Evolutionary conservation across 2,329 filamentous ascomycete species (phyloP).

Genomic region (Talaromyces sp.): DNA sequence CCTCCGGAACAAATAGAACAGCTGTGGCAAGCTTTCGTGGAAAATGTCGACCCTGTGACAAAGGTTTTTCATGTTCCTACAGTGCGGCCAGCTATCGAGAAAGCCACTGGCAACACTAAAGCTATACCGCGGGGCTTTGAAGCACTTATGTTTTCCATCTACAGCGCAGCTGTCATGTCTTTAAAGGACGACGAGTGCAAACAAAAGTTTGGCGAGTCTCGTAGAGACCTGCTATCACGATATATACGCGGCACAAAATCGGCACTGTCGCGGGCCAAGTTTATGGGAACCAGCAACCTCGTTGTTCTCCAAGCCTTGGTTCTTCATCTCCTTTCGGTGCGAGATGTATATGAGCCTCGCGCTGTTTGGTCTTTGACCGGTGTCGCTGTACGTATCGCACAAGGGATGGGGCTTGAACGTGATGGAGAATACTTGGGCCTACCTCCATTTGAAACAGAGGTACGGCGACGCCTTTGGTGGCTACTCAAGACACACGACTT

Average conservation of each 20-base stretch:
- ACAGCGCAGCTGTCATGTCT: not conserved
- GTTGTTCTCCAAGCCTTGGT: constrained; percentile 3
- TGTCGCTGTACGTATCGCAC: constrained; percentile 22
- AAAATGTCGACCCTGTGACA: constrained; percentile 35
- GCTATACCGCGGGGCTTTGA: not conserved
- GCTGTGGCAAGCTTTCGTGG: constrained; percentile 55
- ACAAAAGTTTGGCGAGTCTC: not conserved
- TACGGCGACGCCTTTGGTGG: constrained; percentile 50
- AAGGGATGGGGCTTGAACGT: constrained; percentile 46
- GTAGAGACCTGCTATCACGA: not conserved
- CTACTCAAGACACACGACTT: constrained; percentile 45
- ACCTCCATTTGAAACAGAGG: constrained; percentile 46
- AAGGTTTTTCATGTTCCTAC: constrained; percentile 4
- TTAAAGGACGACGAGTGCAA: not conserved
- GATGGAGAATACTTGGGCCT: constrained; percentile 46
- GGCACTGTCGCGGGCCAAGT: constrained; percentile 5
- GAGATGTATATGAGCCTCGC: not conserved
- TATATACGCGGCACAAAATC: not conserved
- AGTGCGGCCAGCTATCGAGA: not conserved
- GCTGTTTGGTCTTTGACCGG: not conserved
- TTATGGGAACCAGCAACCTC: not conserved
- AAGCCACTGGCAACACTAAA: not conserved
- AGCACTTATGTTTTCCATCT: constrained; percentile 4
- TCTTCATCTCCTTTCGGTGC: constrained; percentile 2
- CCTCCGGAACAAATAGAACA: constrained; percentile 44